Base-by-base conservation (phyloP, 495 filamentous ascomycete species). In the Monascus purpureus region DNA sequence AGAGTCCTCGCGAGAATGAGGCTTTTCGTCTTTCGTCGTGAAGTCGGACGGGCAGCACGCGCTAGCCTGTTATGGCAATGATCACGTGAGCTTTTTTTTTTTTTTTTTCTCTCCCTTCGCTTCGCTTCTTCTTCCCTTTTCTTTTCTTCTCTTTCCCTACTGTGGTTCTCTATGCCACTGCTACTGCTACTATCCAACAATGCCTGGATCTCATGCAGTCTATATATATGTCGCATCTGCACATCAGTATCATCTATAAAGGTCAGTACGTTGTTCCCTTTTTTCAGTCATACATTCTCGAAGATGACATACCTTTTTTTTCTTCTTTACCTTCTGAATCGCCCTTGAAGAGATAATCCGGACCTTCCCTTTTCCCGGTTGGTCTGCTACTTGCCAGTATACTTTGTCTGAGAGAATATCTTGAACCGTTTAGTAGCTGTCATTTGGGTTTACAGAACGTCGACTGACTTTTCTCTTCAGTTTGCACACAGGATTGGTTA, bases 341-440 rank as follows among this genome's bases (percentile, higher is more conserved):
- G 86, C 75, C 83, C 77, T 76, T 94, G 86, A 88, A 76, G 82
- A 83, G 63, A 66, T 42, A 61, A 61, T 73, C 63, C 72, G 75
- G 79, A 73, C 66, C 62, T 57, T 61, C 66, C 65, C n/a, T n/a
- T 66, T 73, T 70, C 62, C 69, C 63, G 69, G 67, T 67, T 57
- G 61, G 70, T 75, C 79, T 88, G 84, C 73, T 92, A 90, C 85
- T 93, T 85, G 85, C 85, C 85, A 93, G 85, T 92, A 90, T 69
- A 73, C 63, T 54, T 79, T 83, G 82, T 90, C 85, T 93, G 85
- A 88, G 59, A 63, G 13, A 20, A 12, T 12, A 12, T 28, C 26
- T 22, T 9, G 20, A 5, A 5, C 9, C 20, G n/a, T 22, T 22
- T 9, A 22, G 20, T 22, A 5, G 20, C 20, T 9, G 20, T 22